Conservation (phyloP, 495 filamentous ascomycete species). For the Oleoguttula mirabilis region DNA sequence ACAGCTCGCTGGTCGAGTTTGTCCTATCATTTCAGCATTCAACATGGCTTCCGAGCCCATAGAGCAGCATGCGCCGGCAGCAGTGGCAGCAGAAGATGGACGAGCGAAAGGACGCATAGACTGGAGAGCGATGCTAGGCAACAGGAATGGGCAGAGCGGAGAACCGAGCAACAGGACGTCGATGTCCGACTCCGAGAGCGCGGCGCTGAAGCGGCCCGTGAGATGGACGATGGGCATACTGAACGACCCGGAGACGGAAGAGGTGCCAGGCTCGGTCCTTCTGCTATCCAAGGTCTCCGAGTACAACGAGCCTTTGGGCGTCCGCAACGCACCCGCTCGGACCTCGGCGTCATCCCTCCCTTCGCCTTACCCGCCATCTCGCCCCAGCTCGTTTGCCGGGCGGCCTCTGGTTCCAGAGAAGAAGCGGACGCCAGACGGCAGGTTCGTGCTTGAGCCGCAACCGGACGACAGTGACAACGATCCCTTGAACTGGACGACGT, state of each 20-base stretch:
- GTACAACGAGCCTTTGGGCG: constrained; percentile 70
- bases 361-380: constrained; percentile 38
- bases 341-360: constrained; percentile 67
- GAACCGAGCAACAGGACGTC: constrained; percentile 15
- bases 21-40: too few relatives aligned
- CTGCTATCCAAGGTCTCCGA: constrained; percentile 52
- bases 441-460: constrained; percentile 82
- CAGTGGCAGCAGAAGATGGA: neutral
- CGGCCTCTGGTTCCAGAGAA: constrained; percentile 34
- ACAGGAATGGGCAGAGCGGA: neutral
- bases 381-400: constrained; percentile 22
- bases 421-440: constrained; percentile 72
- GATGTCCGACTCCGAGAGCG: constrained; percentile 12
- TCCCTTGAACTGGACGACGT: constrained; percentile 81
- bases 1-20: too few relatives aligned
- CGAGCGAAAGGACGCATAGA: constrained; percentile 6
- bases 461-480: constrained; percentile 86
- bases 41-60: neutral
- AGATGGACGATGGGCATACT: constrained; percentile 74
- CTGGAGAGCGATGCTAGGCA: constrained; percentile 15
- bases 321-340: constrained; percentile 60
- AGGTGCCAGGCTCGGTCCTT: constrained; percentile 84
- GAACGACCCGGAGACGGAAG: constrained; percentile 70
- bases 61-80: neutral
- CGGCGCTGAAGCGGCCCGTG: constrained; percentile 2